These are phyloP conservation scores for Irpex lacteus DNA, from an alignment of 1,284 basidiomycete genomes.

Conservation along the genomic window DNA sequence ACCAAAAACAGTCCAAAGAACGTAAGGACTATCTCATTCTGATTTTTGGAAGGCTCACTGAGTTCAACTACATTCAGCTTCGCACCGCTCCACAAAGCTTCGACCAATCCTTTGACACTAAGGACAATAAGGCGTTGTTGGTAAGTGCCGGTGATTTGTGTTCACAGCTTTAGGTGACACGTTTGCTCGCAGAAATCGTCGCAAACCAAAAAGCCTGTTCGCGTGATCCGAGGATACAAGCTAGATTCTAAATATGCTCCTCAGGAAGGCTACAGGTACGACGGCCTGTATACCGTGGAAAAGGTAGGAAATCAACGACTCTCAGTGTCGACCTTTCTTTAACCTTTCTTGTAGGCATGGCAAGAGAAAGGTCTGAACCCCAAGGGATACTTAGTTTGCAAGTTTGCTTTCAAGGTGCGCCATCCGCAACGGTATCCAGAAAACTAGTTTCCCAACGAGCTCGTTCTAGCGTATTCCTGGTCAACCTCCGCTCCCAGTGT, in stretches of 20 bases:
- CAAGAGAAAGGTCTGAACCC: slow-evolving; percentile 63
- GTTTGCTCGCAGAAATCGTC: slow-evolving; percentile 49
- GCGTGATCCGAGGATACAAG: slow-evolving; percentile 84
- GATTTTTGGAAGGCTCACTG: not conserved
- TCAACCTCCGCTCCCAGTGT: slow-evolving; percentile 48
- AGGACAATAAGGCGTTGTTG: slow-evolving; percentile 65
- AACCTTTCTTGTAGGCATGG: slow-evolving; percentile 50
- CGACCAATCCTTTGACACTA: slow-evolving; percentile 74
- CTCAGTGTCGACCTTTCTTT: slow-evolving; percentile 2
- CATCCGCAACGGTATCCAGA: not conserved
- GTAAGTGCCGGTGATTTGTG: slow-evolving; percentile 32
- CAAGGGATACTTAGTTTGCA: slow-evolving; percentile 72
- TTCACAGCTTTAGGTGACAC: not conserved
- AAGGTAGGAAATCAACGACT: slow-evolving; percentile 40
- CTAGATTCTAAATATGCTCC: slow-evolving; percentile 67
- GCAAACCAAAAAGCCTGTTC: slow-evolving; percentile 72
- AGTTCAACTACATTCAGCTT: slow-evolving; percentile 43
- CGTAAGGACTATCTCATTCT: slow-evolving; percentile 35
- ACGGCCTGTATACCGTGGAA: slow-evolving; percentile 78
- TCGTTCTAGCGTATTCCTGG: slow-evolving; percentile 51
- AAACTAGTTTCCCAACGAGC: not conserved
- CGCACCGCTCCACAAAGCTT: slow-evolving; percentile 81
- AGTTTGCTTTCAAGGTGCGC: slow-evolving; percentile 71
- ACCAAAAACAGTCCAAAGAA: slow-evolving; percentile 77
- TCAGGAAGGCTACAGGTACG: slow-evolving; percentile 79